A percentile compares a stretch with the other conserved stretches of the same genome.
Conservation (phyloP, 257 asterid species). For the Nicotiana obtusifolia region DNA sequence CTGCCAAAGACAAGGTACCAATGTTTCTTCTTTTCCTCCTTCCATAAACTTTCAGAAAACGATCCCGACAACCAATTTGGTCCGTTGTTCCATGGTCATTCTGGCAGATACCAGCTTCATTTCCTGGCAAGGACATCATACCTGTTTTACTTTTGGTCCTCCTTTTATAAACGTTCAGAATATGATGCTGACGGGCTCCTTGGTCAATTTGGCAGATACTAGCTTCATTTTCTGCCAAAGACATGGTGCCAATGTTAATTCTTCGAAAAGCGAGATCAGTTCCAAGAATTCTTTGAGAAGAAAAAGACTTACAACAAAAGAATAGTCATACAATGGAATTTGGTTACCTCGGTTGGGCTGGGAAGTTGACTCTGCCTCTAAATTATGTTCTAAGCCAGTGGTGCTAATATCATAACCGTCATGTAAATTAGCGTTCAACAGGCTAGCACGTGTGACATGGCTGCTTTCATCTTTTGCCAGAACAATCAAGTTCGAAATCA, state of each 20-base stretch:
- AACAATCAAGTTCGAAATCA: not conserved
- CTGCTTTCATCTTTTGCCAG: not conserved
- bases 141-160: not conserved
- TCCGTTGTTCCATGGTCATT: not conserved
- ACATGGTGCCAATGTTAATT: not conserved
- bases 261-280: not conserved
- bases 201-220: not conserved
- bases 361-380: not conserved
- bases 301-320: not conserved
- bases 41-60: not conserved
- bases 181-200: not conserved
- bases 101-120: not conserved
- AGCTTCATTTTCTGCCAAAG: slow-evolving; percentile 3
- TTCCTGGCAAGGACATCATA: not conserved
- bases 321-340: not conserved
- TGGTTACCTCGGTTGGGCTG: slow-evolving; percentile 3
- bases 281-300: not conserved
- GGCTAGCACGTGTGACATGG: not conserved
- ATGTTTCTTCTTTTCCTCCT: not conserved
- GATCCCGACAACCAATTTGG: not conserved
- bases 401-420: not conserved
- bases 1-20: not conserved
- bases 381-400: not conserved
- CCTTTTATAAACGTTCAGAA: not conserved
- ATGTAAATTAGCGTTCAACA: not conserved